Base-by-base conservation (phyloP, 768 basidiomycete species). In the Tricholoma furcatifolium region DNA sequence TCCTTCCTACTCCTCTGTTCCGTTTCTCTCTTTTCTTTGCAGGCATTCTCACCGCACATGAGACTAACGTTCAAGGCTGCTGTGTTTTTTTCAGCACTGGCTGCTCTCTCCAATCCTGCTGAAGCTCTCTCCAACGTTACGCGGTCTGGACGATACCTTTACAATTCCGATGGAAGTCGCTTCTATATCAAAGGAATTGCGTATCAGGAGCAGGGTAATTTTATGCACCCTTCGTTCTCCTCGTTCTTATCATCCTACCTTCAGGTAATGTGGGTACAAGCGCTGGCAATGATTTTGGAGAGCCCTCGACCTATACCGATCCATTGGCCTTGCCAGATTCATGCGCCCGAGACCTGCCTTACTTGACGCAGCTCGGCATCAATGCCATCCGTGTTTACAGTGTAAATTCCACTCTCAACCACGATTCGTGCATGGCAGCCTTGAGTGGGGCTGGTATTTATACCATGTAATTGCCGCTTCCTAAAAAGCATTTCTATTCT, bases 171-270 rank as follows among this genome's bases (percentile, higher is more conserved):
- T 45, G 91, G 91, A 3, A 84, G 65, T 36, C 73, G 94, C 48
- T 96, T 95, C 72, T 94, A 84, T 70, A 88, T 97, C 71, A 92
- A 91, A 69, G 91, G 91, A 49, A 71, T 93, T 50, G 88, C 89
- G 10, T 93, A 93, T 69, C 91, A 93, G 66, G 76, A 81, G 55
- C 89, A 93, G 71, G 92, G 93, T 83, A 52, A 40, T 34, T 55
- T 39, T 38, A 12, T 50, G 15, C 32, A 11, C 44, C 44, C 9
- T 9, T 27, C 5, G 45, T 41, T 7, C 27, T 27, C 27, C 15
- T 14, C 47, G 44, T 53, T 17, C 46, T 14, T 34, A 23, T 23
- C 48, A 55, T 35, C 39, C 31, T 3, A 15, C 27, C 4, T 27
- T 27, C 53, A 77, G 77, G 77, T 45, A 67, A 57, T 18, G 76